These are phyloP conservation scores for Colletotrichum somersetense DNA, from an alignment of 2,329 filamentous ascomycete species.

Conservation along the genomic window DNA sequence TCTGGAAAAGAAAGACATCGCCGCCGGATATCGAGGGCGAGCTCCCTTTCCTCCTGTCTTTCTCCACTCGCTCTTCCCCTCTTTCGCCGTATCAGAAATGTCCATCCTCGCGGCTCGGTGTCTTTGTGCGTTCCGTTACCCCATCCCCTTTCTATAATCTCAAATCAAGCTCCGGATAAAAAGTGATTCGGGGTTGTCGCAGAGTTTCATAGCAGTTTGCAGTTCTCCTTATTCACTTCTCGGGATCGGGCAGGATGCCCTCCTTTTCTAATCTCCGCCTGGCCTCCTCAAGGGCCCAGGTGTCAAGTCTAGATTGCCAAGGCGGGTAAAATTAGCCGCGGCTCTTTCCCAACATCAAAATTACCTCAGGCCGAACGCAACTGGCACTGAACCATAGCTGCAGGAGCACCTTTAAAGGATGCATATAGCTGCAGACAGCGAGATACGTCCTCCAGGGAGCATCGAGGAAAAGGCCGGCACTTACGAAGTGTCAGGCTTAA, in stretches of 20 bases:
- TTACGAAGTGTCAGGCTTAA: constrained; percentile 99
- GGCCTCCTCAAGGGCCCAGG: constrained; percentile 98
- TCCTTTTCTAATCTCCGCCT: constrained; percentile 94
- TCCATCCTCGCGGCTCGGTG: constrained; percentile 32
- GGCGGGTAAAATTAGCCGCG: constrained; percentile 46
- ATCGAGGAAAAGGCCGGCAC: constrained; percentile 56
- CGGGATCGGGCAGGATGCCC: constrained; percentile 88
- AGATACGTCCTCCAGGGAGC: background rate
- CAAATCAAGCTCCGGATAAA: constrained; percentile 16
- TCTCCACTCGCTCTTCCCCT: constrained; percentile 11
- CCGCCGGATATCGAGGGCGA: constrained; percentile 23
- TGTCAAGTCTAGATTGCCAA: constrained; percentile 84
- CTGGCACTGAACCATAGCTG: background rate
- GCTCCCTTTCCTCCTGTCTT: constrained; percentile 38
- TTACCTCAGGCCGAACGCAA: constrained; percentile 26
- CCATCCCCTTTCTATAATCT: constrained; percentile 32
- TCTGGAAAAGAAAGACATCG: constrained; percentile 12
- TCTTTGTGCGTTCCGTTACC: constrained; percentile 36
- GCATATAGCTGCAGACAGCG: too few species aligned
- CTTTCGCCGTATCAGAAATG: background rate
- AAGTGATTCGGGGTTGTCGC: constrained; percentile 9
- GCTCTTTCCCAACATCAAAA: constrained; percentile 5
- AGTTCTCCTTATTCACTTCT: constrained; percentile 67
- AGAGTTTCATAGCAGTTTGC: constrained; percentile 40
- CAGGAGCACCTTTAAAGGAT: background rate